Base-by-base conservation (phyloP, 2,329 filamentous ascomycete species). In the Talaromyces sp. region DNA sequence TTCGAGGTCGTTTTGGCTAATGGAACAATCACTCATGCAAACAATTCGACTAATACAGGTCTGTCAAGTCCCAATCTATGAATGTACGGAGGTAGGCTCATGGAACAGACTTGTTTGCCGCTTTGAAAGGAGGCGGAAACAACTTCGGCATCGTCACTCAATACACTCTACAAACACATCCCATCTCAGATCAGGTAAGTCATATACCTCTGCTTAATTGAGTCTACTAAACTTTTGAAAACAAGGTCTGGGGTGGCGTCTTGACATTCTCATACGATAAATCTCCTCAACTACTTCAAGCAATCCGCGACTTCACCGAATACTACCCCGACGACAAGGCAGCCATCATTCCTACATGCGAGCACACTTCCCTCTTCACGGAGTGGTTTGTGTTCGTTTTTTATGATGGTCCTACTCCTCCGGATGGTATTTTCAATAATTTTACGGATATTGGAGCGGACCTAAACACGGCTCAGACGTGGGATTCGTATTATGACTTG, bases 381-480 rank as follows among this genome's bases (percentile, higher is more conserved):
- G 77, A 84, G 22, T 88, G 85, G 84, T 80, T 86, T 65, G 74
- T 89, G 66, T 89, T 89, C 73, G 72, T 87, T 41, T 89, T 87
- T 77, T 89, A 89, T 72, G 85, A 89, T 72, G 87, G 84, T 1
- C 80, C 82, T 0, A 73, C 75, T 60, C 82, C 82, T 0, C 86
- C 87, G 0, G 70, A 77, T 1, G 82, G 78, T 4, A 80, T 85
- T 2, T 89, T 90, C 66, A 79, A 82, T 64, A 82, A 83, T 64
- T 89, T 89, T 73, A 81, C 82, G 1, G 77, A 77, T 45, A 78
- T 85, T 56, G 70, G 74, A 1, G 79, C 80, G 1, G 66, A 77
- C 0, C 70, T 79, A 25, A 83, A 85, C 69, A 81, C 74, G 19
- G 78, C 77, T 59, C 81, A 82, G 70, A 80, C 79, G 3, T 83